Conservation (phyloP, 2,329 filamentous ascomycete species). For the Chalara sp. region DNA sequence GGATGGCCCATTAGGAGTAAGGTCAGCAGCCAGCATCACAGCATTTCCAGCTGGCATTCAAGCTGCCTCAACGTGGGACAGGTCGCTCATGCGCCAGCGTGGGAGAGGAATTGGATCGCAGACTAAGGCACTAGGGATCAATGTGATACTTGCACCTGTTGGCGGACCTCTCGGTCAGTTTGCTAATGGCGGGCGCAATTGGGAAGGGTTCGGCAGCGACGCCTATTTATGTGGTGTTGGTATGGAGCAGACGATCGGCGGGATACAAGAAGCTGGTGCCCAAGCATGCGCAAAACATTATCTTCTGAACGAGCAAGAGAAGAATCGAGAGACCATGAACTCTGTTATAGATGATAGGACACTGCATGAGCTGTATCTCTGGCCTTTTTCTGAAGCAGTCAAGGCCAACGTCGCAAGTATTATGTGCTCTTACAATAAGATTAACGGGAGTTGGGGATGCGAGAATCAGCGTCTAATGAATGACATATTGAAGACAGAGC, state of each 20-base stretch:
- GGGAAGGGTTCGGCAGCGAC: constrained; percentile 27
- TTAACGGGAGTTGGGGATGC: constrained; percentile 29
- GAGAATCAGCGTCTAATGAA: constrained; percentile 20
- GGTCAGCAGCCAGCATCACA: constrained; percentile 63
- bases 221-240: constrained; percentile 27
- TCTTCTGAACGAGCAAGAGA: constrained; percentile 48
- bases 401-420: constrained; percentile 36
- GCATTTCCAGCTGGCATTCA: constrained; percentile 64
- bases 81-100: constrained; percentile 46
- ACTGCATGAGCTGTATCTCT: constrained; percentile 70
- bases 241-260: constrained; percentile 27
- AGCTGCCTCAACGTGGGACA: constrained; percentile 62
- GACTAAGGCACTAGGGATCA: constrained; percentile 66
- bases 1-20: constrained; percentile 54
- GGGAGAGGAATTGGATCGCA: constrained; percentile 46
- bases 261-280: constrained; percentile 28
- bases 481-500: constrained; percentile 26
- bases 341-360: constrained; percentile 61
- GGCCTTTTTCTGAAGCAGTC: constrained; percentile 78
- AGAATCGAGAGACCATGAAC: constrained; percentile 51
- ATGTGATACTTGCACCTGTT: constrained; percentile 55
- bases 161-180: constrained; percentile 40
- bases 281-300: constrained; percentile 32
- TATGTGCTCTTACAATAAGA: constrained; percentile 30
- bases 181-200: constrained; percentile 38